These are phyloP conservation scores for Aspergillus funiculosus DNA, from an alignment of 495 filamentous ascomycete species.

Conservation along the genomic window DNA sequence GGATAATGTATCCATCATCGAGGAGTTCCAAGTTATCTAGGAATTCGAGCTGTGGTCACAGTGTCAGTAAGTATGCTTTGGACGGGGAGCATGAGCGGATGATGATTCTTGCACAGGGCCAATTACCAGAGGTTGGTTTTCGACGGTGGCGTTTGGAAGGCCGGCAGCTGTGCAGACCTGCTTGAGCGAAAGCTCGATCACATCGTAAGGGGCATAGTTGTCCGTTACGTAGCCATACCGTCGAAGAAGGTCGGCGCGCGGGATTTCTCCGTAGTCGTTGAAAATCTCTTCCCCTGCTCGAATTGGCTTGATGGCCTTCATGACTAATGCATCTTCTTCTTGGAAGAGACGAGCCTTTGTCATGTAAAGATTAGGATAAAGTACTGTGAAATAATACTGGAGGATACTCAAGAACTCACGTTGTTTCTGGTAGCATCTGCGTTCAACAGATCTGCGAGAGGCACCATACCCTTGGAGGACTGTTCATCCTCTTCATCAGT, in stretches of 20 bases:
- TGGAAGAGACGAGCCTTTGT: conserved; percentile 66
- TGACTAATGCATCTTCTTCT: conserved; percentile 56
- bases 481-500: conserved; percentile 65
- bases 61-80: conserved; percentile 1
- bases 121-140: conserved; percentile 42
- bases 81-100: not conserved
- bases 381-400: conserved; percentile 7
- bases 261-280: conserved; percentile 85
- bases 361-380: conserved; percentile 4
- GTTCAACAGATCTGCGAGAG: conserved; percentile 88
- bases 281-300: conserved; percentile 70
- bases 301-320: conserved; percentile 62
- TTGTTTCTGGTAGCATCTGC: conserved; percentile 83
- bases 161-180: conserved; percentile 48
- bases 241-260: conserved; percentile 74
- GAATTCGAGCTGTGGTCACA: conserved; percentile 36
- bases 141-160: conserved; percentile 34
- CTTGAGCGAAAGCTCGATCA: conserved; percentile 65
- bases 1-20: conserved; percentile 52
- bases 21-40: conserved; percentile 46
- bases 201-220: conserved; percentile 72
- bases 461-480: conserved; percentile 76
- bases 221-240: conserved; percentile 84
- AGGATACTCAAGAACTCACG: conserved; percentile 32
- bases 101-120: conserved; percentile 2